Percentiles rank a stretch among this genome's conserved stretches.
phyloP scores from a whole-genome alignment of 495 filamentous ascomycete genomes.

The Neurospora sp. region DNA sequence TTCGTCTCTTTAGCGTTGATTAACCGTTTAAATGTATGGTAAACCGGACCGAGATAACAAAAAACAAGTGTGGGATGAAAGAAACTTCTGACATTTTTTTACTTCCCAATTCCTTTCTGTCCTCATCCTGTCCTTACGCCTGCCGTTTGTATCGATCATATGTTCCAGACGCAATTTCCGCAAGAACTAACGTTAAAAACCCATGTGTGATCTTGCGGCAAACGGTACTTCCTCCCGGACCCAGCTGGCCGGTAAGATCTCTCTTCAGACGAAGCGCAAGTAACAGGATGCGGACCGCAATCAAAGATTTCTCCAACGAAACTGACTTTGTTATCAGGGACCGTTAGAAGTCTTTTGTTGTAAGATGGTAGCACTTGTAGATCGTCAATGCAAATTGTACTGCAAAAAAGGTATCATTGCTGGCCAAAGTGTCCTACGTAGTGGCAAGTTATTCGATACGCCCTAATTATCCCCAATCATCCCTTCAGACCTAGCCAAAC shows the following conservation, averaged over 20 bases:
- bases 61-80: background rate
- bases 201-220: background rate
- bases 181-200: background rate
- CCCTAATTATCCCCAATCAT: background rate
- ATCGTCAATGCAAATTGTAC: background rate
- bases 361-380: background rate
- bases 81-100: background rate
- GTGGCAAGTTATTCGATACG: background rate
- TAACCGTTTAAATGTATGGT: background rate
- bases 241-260: background rate
- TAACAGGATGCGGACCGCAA: background rate
- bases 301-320: background rate
- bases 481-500: background rate
- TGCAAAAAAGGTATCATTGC: background rate
- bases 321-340: background rate
- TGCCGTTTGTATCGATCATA: background rate
- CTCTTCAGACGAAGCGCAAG: background rate
- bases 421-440: background rate
- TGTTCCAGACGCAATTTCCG: background rate
- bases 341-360: background rate
- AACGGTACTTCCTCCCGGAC: background rate
- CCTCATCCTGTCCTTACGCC: background rate
- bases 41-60: background rate
- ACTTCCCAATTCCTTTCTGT: background rate
- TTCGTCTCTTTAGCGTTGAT: background rate